Conservation (phyloP, 2,329 filamentous ascomycete genomes). For the Penicillium janthinellum region DNA sequence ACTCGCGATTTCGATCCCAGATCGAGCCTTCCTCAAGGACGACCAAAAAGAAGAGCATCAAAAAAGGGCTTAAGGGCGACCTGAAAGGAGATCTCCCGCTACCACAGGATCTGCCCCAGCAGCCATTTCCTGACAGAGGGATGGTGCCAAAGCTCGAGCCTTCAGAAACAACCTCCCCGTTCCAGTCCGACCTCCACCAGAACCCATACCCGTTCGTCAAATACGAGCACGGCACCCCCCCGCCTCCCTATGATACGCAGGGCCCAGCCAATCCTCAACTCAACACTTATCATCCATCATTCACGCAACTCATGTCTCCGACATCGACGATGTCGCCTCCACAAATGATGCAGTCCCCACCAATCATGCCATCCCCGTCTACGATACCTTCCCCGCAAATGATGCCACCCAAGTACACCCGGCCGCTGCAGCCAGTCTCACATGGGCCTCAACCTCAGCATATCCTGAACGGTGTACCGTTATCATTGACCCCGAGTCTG, state of each 20-base stretch:
- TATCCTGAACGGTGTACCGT: neutral
- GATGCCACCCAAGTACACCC: conserved; percentile 6
- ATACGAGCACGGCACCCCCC: conserved; percentile 14
- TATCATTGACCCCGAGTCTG: neutral
- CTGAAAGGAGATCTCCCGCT: conserved; percentile 17
- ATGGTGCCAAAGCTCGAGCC: conserved; percentile 17
- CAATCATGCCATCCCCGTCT: too few species aligned
- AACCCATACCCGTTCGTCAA: conserved; percentile 27
- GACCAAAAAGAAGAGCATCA: conserved; percentile 31
- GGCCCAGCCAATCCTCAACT: conserved; percentile 3
- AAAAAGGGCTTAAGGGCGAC: conserved; percentile 23
- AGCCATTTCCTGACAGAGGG: neutral
- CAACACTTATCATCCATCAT: conserved; percentile 13
- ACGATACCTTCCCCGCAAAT: neutral
- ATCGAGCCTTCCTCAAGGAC: conserved; percentile 46
- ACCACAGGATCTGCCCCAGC: neutral
- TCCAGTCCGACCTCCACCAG: conserved; percentile 11
- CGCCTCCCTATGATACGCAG: conserved; percentile 4
- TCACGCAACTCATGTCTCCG: neutral
- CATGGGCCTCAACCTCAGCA: conserved; percentile 11
- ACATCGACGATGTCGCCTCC: too few species aligned
- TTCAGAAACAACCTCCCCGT: conserved; percentile 1
- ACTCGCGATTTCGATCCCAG: conserved; percentile 55
- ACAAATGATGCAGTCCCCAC: too few species aligned
- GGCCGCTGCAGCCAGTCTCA: neutral